phyloP scores from a whole-genome alignment of 345 rosid genomes.

The Eucalyptus erythrocorys region DNA sequence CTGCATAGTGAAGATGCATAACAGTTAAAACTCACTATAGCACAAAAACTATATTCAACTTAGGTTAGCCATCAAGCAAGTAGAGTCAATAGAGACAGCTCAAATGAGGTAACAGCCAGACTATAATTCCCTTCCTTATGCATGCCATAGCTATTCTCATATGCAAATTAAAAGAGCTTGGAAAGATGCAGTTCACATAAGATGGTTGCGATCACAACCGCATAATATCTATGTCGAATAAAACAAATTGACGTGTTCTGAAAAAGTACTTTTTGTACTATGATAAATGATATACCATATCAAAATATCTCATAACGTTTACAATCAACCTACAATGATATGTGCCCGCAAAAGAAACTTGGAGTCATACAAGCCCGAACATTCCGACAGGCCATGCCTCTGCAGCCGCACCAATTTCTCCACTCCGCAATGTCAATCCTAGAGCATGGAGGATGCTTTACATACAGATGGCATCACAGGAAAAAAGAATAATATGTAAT shows the following conservation, averaged over 20 bases:
- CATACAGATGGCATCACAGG: not conserved
- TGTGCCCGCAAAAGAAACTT: constrained; percentile 15
- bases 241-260: not conserved
- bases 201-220: not conserved
- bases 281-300: not conserved
- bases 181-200: not conserved
- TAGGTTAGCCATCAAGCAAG: not conserved
- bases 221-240: not conserved
- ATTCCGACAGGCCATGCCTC: constrained; percentile 87
- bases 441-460: not conserved
- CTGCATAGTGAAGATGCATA: constrained; percentile 26
- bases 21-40: not conserved
- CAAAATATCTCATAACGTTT: not conserved
- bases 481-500: not conserved
- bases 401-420: constrained; percentile 66
- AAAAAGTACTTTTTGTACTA: not conserved
- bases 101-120: not conserved
- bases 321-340: constrained; percentile 25
- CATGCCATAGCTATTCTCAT: not conserved
- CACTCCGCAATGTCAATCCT: constrained; percentile 84
- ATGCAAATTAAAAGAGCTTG: not conserved
- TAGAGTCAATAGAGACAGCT: not conserved
- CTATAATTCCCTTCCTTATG: not conserved
- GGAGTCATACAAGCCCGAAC: constrained; percentile 83
- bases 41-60: not conserved